Evolutionary conservation across 257 asterid genomes (phyloP).

Genomic region (Solanum virginianum): DNA sequence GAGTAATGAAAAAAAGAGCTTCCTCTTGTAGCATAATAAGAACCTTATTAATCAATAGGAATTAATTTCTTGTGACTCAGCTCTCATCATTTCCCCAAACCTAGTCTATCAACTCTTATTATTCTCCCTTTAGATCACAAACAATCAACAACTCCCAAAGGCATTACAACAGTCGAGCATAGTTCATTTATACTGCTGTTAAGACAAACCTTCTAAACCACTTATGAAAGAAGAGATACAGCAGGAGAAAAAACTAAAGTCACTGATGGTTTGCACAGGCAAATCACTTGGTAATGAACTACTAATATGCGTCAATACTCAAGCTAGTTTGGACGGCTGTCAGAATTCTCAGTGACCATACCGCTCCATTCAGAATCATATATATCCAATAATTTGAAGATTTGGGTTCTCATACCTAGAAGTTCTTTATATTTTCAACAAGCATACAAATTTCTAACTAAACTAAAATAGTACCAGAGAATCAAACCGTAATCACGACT

Average conservation of each 20-base stretch:
- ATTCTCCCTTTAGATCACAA: background rate
- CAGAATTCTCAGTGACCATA: background rate
- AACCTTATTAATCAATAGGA: background rate
- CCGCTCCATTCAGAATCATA: background rate
- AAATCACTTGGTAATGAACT: background rate
- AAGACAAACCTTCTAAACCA: background rate
- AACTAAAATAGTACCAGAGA: background rate
- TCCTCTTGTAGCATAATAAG: background rate
- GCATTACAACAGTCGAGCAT: background rate
- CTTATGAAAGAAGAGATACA: background rate
- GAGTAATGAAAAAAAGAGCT: background rate
- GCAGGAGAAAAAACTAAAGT: background rate
- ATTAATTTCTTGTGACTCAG: background rate
- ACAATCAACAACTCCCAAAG: background rate
- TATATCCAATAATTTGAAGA: background rate
- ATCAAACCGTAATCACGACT: background rate
- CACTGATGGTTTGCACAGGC: background rate
- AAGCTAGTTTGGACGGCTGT: background rate
- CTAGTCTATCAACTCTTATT: background rate
- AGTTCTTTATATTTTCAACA: background rate
- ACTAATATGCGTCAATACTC: background rate
- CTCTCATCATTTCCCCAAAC: background rate
- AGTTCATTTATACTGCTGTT: background rate
- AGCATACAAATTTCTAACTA: background rate
- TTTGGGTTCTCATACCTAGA: background rate